phyloP scores from a whole-genome alignment of 2,329 filamentous ascomycete genomes.

The Colletotrichum cordylinicola region DNA sequence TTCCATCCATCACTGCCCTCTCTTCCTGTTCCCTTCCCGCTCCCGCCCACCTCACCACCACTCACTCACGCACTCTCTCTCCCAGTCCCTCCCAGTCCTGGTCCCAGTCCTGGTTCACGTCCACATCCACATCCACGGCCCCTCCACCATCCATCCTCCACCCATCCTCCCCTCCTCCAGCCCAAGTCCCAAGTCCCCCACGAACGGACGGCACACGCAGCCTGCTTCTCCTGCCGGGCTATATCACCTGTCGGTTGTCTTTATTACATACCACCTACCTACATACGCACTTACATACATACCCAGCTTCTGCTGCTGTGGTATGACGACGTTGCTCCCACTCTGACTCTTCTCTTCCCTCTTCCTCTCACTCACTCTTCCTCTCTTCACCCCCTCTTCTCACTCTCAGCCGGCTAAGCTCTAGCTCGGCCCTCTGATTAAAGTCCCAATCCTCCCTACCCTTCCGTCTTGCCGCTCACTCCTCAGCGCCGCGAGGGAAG shows the following conservation, averaged over 20 bases:
- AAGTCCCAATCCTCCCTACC: neutral
- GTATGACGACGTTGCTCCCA: slow-evolving; percentile 22
- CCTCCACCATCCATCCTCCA: neutral
- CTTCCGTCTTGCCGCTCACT: neutral
- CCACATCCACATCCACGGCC: neutral
- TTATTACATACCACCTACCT: slow-evolving; percentile 17
- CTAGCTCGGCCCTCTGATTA: slow-evolving; percentile 2
- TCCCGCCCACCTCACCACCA: neutral
- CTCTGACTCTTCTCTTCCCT: slow-evolving; percentile 6
- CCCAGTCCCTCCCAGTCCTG: neutral
- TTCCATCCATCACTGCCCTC: neutral
- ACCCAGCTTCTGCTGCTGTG: slow-evolving; percentile 11
- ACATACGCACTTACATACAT: slow-evolving; percentile 11
- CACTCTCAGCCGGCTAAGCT: slow-evolving; percentile 4
- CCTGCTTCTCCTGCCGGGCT: slow-evolving; percentile 10
- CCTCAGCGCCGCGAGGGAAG: neutral
- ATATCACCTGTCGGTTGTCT: slow-evolving; percentile 17
- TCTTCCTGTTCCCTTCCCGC: neutral
- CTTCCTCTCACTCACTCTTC: neutral
- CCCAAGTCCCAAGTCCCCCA: neutral
- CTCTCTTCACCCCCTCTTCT: slow-evolving; percentile 7
- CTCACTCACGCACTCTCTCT: neutral
- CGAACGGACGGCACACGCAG: slow-evolving; percentile 7
- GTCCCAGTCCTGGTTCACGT: neutral
- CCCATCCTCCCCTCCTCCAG: neutral